Base-by-base conservation (phyloP, 2,329 filamentous ascomycete species). In the Fusarium illudens region DNA sequence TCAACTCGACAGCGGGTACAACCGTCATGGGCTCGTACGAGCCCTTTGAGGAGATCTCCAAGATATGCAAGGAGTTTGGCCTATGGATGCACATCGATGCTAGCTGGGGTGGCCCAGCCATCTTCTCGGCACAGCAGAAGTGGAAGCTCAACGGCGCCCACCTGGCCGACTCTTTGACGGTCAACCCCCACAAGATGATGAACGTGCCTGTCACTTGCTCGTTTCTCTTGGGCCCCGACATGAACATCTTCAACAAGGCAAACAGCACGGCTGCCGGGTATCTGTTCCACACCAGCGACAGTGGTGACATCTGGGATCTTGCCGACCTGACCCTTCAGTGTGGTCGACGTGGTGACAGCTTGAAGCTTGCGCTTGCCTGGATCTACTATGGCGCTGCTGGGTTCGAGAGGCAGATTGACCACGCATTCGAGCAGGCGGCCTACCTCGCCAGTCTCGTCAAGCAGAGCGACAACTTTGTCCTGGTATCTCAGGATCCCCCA, bases 111-210 rank as follows among this genome's bases (percentile, higher is more conserved):
- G 95, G 94, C 1, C 86, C 90, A 1, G 93, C 92, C 62, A 85
- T 92, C 68, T 97, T 98, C 80, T 92, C 89, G 0, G 73, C 84
- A n/a, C 81, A 80, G 60, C 90, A 92, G 42, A 82, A 81, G 46
- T 75, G 77, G 65, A 92, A 93, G 75, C 81, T 98, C 10, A 78
- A 82, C 1, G 95, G 95, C 13, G 83, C 86, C 3, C 85, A 94
- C 44, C 84, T 90, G 37, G 96, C 94, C 10, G 87, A 97, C 79
- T 93, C 89, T 13, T 83, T 98, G 36, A 93, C 94, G 2, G 87
- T 97, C 57, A 98, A 97, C 79, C 94, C 96, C 60, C 96, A 99
- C 82, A 98, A 98, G 82, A 98, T 98, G 96, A 87, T 98, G 76
- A 93, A 93, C 61, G 92, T 93, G 3, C 95, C 96, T 0, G 82